phyloP scores from a whole-genome alignment of 169 alveolate species.

The Plasmodium sp. region DNA sequence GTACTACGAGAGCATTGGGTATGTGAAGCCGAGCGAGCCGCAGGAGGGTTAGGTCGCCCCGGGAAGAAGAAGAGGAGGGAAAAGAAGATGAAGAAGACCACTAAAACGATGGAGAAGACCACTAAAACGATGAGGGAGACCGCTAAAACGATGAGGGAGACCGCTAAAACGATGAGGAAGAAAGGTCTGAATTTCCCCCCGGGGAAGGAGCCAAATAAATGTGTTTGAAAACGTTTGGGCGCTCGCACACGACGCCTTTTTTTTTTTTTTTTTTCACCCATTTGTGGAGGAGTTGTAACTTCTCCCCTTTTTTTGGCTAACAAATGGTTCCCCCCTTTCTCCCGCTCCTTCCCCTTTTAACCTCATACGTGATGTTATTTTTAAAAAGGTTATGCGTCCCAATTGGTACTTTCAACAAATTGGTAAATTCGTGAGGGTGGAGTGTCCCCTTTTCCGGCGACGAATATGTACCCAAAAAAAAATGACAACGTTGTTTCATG shows the following conservation, averaged over 20 bases:
- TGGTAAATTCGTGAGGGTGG: neutral
- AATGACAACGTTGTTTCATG: neutral
- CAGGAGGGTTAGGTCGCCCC: neutral
- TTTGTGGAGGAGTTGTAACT: neutral
- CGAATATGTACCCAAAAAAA: neutral
- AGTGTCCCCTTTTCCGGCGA: neutral
- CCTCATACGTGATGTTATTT: neutral
- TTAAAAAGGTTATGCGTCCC: neutral
- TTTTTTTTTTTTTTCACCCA: neutral
- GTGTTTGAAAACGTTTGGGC: neutral
- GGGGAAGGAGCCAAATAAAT: neutral
- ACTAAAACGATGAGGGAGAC: neutral
- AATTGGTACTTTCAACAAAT: neutral
- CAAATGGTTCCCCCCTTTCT: neutral
- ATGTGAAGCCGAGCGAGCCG: constrained; percentile 11
- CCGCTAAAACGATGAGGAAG: neutral
- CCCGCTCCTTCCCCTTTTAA: neutral
- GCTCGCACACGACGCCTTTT: neutral
- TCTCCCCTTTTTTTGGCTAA: neutral
- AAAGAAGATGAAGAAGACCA: neutral
- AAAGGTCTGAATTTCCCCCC: neutral
- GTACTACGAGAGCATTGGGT: constrained; percentile 76
- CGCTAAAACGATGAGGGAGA: neutral
- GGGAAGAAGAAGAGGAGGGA: neutral
- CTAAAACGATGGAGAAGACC: neutral